phyloP scores from a whole-genome alignment of 257 asterid genomes.

The Lavandula angustifolia region DNA sequence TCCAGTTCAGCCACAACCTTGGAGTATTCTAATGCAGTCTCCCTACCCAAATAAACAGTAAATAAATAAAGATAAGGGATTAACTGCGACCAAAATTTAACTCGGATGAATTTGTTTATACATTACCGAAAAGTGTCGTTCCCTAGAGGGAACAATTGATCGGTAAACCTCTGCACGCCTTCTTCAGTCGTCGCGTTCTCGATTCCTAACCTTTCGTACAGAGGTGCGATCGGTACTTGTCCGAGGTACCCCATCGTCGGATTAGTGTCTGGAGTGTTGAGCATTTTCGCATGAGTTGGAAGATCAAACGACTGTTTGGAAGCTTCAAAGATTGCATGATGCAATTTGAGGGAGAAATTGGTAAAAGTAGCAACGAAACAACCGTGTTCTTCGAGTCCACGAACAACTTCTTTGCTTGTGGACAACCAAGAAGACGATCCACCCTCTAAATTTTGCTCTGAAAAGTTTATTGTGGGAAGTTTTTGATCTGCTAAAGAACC shows the following conservation, averaged over 20 bases:
- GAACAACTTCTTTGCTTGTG: conserved; percentile 19
- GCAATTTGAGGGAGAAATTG: conserved; percentile 35
- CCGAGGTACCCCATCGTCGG: conserved; percentile 53
- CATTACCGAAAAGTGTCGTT: conserved; percentile 41
- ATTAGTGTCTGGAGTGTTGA: conserved; percentile 38
- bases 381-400: conserved; percentile 48
- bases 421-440: conserved; percentile 26
- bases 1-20: conserved; percentile 42
- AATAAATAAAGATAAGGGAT: not conserved
- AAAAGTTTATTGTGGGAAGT: conserved; percentile 41
- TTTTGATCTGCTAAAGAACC: not conserved
- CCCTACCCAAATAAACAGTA: conserved; percentile 17
- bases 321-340: conserved; percentile 34
- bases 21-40: conserved; percentile 36
- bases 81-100: too few species aligned
- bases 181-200: conserved; percentile 37
- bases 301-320: conserved; percentile 40
- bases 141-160: conserved; percentile 54
- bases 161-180: conserved; percentile 33
- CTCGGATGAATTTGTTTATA: too few species aligned
- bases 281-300: conserved; percentile 39
- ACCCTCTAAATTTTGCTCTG: conserved; percentile 7
- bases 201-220: conserved; percentile 51
- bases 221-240: conserved; percentile 39
- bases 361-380: conserved; percentile 41